Base-by-base conservation (phyloP, 73 alveolate genomes). In the Urostyla sp. region DNA sequence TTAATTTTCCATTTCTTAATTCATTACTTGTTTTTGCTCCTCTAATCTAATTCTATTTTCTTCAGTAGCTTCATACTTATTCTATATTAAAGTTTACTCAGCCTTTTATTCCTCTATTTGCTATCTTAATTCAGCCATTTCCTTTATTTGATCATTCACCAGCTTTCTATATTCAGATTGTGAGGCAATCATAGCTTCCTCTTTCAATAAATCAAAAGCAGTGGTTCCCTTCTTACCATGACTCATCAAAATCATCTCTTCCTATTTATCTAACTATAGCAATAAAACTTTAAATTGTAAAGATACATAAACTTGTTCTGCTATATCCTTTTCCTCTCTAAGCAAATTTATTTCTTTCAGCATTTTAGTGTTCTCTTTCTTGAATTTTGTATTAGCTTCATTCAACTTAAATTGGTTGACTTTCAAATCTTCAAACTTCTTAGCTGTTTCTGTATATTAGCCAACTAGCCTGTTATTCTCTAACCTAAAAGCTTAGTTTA, bases 131-230 rank as follows among this genome's bases (percentile, higher is more conserved):
- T 63, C 7, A 10, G 79, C 79, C 26, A 63, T 2, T 63, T 63
- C 10, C 24, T 21, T 60, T 0, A 60, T 63, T 23, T 63, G 26
- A 18, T 63, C 79, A 3, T 63, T 24, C 37, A 63, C 57, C 8
- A 63, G 4, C 44, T 46, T 36, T 38, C 44, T 63, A 24, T 43
- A 63, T 37, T 63, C 79, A 13, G 79, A 63, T 40, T 63, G 23
- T 20, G 79, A 38, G 10, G 79, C 79, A 30, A 43, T 60, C 45
- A 43, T 63, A 43, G 79, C 79, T 40, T 63, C 79, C 26, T 63
- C 79, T n/a, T 57, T 43, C 4, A 63, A 18, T 1, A 63, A 11
- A 5, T 63, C 5, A 23, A 63, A 63, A 37, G 79, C 79, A 13
- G 79, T 30, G 26, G 44, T 8, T 36, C 79, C 79, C 15, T 63